Conservation (phyloP, 1,139 yeast genomes). For the Pichia sp. region DNA sequence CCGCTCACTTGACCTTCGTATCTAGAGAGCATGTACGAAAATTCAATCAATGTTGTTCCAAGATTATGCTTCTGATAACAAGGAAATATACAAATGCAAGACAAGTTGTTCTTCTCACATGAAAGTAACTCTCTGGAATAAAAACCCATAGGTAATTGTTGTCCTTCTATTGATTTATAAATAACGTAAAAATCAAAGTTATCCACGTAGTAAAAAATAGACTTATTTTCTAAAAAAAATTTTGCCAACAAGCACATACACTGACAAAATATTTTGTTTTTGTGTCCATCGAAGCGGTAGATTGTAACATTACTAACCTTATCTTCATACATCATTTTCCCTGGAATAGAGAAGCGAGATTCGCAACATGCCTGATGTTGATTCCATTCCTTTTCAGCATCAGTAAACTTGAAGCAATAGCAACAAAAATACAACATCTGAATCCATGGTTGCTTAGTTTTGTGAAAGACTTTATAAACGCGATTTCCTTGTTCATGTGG, state of each 20-base stretch:
- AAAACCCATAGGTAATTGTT: constrained; percentile 68
- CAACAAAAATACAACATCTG: constrained; percentile 67
- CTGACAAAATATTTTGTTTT: constrained; percentile 65
- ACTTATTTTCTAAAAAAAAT: constrained; percentile 83
- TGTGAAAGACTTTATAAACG: not conserved
- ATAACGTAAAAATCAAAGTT: constrained; percentile 72
- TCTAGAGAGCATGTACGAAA: constrained; percentile 67
- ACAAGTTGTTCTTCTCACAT: constrained; percentile 79
- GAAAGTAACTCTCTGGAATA: constrained; percentile 83
- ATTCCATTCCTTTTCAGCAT: constrained; percentile 24
- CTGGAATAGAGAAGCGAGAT: constrained; percentile 43
- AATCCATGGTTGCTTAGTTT: constrained; percentile 38
- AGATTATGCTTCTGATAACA: constrained; percentile 77
- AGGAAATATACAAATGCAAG: constrained; percentile 87
- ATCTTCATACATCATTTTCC: constrained; percentile 60
- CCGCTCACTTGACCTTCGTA: constrained; percentile 60
- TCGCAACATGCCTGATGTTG: constrained; percentile 34
- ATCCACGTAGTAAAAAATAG: constrained; percentile 74
- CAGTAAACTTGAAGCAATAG: constrained; percentile 74
- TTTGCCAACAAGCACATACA: constrained; percentile 79
- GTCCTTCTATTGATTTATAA: constrained; percentile 41
- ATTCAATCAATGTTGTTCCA: constrained; percentile 75
- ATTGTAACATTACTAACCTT: constrained; percentile 50
- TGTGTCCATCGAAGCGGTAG: constrained; percentile 57
- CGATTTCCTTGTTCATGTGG: too few species aligned